Evolutionary conservation across 108 stramenopile genomes (phyloP).

Genomic region (Nannochloropsis salina): DNA sequence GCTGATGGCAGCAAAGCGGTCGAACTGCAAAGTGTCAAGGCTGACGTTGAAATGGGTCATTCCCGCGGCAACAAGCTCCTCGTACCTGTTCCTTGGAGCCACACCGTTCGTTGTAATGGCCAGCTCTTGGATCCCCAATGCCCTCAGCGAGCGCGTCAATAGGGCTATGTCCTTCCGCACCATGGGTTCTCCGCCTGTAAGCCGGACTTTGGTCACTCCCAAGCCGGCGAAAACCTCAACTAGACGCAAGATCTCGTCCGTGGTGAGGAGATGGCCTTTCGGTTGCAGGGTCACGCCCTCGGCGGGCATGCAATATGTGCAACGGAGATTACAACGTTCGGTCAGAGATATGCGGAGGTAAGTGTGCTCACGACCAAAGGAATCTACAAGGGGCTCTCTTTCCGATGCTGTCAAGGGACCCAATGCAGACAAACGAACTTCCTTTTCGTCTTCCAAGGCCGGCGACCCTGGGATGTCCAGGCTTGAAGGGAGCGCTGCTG

Average conservation of each 20-base stretch:
- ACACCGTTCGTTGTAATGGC: conserved; percentile 97
- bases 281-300: conserved; percentile 71
- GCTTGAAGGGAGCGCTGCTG: not conserved
- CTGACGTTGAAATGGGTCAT: conserved; percentile 84
- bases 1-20: conserved; percentile 75
- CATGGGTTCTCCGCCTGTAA: conserved; percentile 84
- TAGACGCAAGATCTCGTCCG: conserved; percentile 72
- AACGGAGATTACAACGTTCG: conserved; percentile 94
- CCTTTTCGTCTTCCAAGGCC: not conserved
- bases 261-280: conserved; percentile 62
- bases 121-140: conserved; percentile 53
- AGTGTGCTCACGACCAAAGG: conserved; percentile 76
- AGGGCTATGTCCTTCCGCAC: conserved; percentile 69
- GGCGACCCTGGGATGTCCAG: not conserved
- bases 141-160: conserved; percentile 57
- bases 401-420: not conserved
- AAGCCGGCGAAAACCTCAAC: conserved; percentile 65
- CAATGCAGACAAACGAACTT: not conserved
- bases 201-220: conserved; percentile 56
- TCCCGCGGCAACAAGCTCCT: conserved; percentile 71
- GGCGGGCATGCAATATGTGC: conserved; percentile 96
- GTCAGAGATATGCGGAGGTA: conserved; percentile 90
- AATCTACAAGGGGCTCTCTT: conserved; percentile 55
- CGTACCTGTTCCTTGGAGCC: conserved; percentile 61
- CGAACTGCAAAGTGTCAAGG: conserved; percentile 78